Evolutionary conservation across 768 basidiomycete genomes (phyloP), one percentile per base, ranked within the genome.

Genomic region (Trametes punicea): DNA sequence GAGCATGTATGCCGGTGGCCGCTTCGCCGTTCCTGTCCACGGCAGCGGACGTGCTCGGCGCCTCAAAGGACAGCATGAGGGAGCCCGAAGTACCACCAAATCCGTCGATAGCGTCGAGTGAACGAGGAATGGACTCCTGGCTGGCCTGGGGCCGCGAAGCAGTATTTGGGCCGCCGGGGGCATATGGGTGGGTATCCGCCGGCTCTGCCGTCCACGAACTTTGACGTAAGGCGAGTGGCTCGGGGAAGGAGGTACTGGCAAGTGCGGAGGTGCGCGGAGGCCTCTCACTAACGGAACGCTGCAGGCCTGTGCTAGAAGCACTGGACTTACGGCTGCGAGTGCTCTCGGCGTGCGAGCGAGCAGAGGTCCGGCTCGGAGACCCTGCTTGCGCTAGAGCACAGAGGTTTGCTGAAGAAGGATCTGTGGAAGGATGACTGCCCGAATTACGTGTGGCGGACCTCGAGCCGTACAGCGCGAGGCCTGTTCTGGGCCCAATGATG

Each of bases 1-100:
- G 62, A 10, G 63, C 63, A 36, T 56, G 63, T 4, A 64, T 64
- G 6, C 47, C 55, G 10, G 62, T 44, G 5, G 58, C 55, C n/a
- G 55, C 55, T 38, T 61, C 50, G n/a, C 60, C 63, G 34, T 47
- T 46, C 18, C 50, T 55, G 29, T 46, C 56, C 18, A 64, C 63
- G 4, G 63, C 63, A 8, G 60, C 21, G 13, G 63, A 60, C 4
- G 56, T 61, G 47, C 46, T 55, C 30, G 51, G 47, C 1, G 62
- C 38, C 16, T 55, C 49, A 36, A 63, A 63, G 16, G 59, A 55
- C 20, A 63, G 52, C 9, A 60, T 46, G 7, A 63, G 56, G 0
- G 53, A 55, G 39, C 62, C 41, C 29, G 29, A 25, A 27, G 33
- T 47, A 15, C 40, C 51, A 13, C 46, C 47, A 16, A 48, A 20